Conservation (phyloP, 2,329 filamentous ascomycete genomes). For the Fonsecaea monophora region DNA sequence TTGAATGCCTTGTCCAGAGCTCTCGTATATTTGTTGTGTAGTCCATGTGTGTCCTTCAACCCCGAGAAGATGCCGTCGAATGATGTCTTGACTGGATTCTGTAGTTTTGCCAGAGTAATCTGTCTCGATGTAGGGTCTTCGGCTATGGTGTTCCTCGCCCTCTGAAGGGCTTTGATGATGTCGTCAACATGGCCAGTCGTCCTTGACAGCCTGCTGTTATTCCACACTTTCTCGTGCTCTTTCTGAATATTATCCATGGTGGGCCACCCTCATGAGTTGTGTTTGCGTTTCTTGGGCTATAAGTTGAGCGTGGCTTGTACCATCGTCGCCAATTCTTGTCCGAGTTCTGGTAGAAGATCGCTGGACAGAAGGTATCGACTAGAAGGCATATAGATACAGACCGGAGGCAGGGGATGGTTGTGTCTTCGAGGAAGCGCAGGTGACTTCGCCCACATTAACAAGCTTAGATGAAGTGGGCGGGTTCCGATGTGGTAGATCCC, state of each 20-base stretch:
- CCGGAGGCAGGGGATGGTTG: not conserved
- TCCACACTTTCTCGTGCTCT: slow-evolving; percentile 75
- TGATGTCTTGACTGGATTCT: slow-evolving; percentile 80
- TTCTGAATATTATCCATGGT: slow-evolving; percentile 71
- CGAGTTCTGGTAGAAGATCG: not conserved
- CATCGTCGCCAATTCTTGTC: not conserved
- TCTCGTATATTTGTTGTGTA: slow-evolving; percentile 83
- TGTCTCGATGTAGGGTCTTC: slow-evolving; percentile 74
- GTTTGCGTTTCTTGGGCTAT: not conserved
- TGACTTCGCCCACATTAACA: not conserved
- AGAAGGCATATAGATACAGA: not conserved
- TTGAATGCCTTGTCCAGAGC: slow-evolving; percentile 81
- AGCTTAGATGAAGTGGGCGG: not conserved
- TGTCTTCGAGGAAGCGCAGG: not conserved
- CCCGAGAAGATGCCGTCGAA: slow-evolving; percentile 82
- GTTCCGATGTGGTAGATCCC: slow-evolving; percentile 7
- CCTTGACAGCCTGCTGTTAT: slow-evolving; percentile 71
- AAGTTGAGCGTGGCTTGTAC: not conserved
- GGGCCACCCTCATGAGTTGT: slow-evolving; percentile 5
- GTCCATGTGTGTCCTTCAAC: slow-evolving; percentile 81
- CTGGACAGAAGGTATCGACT: not conserved
- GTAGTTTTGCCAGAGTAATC: slow-evolving; percentile 79
- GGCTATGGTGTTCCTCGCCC: slow-evolving; percentile 75
- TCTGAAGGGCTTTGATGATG: slow-evolving; percentile 77
- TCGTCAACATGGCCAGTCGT: slow-evolving; percentile 81